Base-by-base conservation (phyloP, 2,329 filamentous ascomycete species). In the Phaeosphaeria sp. region DNA sequence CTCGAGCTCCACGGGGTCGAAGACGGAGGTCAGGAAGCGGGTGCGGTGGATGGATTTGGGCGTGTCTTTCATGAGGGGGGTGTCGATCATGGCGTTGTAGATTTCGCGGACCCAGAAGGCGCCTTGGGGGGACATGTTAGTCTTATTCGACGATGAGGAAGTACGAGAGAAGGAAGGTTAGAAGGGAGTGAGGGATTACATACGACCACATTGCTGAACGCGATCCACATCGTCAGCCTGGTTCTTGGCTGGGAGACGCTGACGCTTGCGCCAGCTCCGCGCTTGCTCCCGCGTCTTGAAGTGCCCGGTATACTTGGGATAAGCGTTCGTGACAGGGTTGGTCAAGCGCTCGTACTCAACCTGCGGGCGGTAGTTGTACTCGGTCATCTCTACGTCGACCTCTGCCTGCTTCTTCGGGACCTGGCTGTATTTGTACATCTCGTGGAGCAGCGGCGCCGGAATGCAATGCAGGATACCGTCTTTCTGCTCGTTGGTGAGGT, bases 101-200 rank as follows among this genome's bases (percentile, higher is more conserved):
- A 75, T 63, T 11, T 65, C 64, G n/a, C 56, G 56, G 5, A 73
- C 71, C 73, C 73, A 75, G 64, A 70, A 71, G 8, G 58, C 53
- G n/a, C 63, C 63, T 65, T 40, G 36, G 17, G 24, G 25, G 24
- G 25, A 13, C 25, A 25, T 40, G 25, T 63, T 45, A 63, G 55
- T 30, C n/a, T n/a, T n/a, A n/a, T 20, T 27, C 24, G 21, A 3
- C 18, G 36, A n/a, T n/a, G n/a, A n/a, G n/a, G 8, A 21, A 17
- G 18, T 25, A 52, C 6, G 40, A 17, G 9, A 33, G 27, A 43
- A 7, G 6, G 11, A 8, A 39, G 20, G 18, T 11, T 7, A 13
- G 27, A 8, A 9, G 18, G 11, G 17, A 3, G 8, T n/a, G n/a
- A n/a, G n/a, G n/a, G n/a, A n/a, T n/a, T n/a, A 61, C 63, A 54